Base-by-base conservation (phyloP, 2,329 filamentous ascomycete species). In the Ophiostoma perfectum region DNA sequence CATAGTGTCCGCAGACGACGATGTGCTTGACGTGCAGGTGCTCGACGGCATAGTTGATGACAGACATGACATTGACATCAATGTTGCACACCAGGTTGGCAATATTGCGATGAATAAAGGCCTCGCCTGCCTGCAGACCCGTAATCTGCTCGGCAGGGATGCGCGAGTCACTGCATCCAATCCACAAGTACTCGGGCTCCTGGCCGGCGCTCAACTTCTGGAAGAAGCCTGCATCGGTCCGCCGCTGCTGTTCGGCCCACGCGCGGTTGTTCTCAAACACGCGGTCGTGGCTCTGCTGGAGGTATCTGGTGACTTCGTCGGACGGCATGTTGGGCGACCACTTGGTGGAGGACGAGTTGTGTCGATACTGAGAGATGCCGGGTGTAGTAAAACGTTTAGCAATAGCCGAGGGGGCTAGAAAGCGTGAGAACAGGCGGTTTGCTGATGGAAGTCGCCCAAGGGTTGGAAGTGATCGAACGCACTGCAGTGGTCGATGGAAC, bases 31-130 rank as follows among this genome's bases (percentile, higher is more conserved):
- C 89, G 76, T 90, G 84, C 55, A 97, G 84, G 78, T 94, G 88
- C 74, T 85, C 82, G 72, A 97, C 92, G 72, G 92, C 91, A 77
- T 93, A 97, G 77, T 95, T 88, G 79, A 97, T 91, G 74, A 96
- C 70, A 18, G 67, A 42, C 71, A 70, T 70, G 64, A 65, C 68
- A 38, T 71, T 72, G 68, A 70, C 66, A 77, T 97, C 93, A 72
- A 87, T 89, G 76, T 88, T 87, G 80, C 88, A 87, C 69, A 96
- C 84, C 72, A 96, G 84, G 82, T 97, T 97, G 80, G 92, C 93
- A 78, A 97, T 96, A 82, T 97, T 97, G 79, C 93, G 91, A 83
- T 96, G 92, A 73, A 96, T 90, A 78, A 97, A 97, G 74, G 94
- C 90, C 79, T 97, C 92, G 73, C 93, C 93, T n/a, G 93, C 91